Base-by-base conservation (phyloP, 345 rosid genomes). In the Erucastrum elatum region DNA sequence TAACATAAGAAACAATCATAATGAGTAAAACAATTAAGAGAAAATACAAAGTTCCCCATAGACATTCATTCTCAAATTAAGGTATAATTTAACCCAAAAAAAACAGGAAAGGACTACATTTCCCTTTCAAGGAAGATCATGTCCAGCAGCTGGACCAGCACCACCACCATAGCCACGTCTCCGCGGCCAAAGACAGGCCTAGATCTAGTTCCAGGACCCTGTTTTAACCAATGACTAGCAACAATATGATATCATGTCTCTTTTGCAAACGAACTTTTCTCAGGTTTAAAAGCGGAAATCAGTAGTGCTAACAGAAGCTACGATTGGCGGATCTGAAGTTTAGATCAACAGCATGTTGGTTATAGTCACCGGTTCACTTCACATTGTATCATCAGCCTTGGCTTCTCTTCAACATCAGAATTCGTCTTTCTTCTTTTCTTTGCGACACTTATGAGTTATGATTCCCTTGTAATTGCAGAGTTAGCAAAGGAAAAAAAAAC, bases 171-270 rank as follows among this genome's bases (percentile, higher is more conserved):
- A 89, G 34, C 91, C 79, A 39, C 93, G 27, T 86, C 87, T 17
- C 94, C 94, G 3, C 94, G 94, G 21, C 96, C 96, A 31, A 89
- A 90, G 4, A 84, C 90, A 17, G 89, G 86, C 66, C 93, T 89
- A 46, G 84, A 87, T 81, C 90, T 87, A 68, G 90, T 86, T 75
- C 89, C 87, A 65, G 95, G 81, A 17, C 84, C 90, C 96, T 12
- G 49, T 8, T 37, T 5, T 2, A 37, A 37, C 10, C 97, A 63
- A 94, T 94, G 98, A 95, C 98, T 67, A 84, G 75, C 46, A 98
- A 94, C 81, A 92, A 92, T 76, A 92, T 76, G 95, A 91, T 81
- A 98, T n/a, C n/a, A 92, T 82, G 67, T 85, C n/a, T 89, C 87
- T 27, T 94, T 94, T 82, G 97, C 98, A 41, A 88, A 75, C 79